Evolutionary conservation across 176 grass and related monocot genomes (phyloP), one percentile per base, ranked within the genome.

Genomic region (Musa beccarii): DNA sequence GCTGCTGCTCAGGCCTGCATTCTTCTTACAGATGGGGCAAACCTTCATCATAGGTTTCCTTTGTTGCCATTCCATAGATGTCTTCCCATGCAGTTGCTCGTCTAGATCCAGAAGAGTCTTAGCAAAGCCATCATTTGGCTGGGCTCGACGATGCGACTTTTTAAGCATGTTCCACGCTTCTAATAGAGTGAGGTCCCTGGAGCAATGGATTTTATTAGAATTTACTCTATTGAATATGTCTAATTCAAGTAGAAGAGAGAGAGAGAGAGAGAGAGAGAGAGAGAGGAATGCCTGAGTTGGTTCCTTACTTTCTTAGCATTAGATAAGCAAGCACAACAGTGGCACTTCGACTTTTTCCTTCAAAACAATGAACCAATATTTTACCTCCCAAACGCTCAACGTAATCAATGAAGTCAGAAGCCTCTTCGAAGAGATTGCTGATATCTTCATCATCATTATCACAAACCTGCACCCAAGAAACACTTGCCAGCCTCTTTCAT

Each of bases 321-420:
- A 91, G 71, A 78, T 98, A 98, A 69, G 90, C 83, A 74, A 98
- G 94, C 51, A 98, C 90, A 66, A 93, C 79, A 19, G 94, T 97
- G 49, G 90, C 80, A 21, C 94, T 97, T 53, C 94, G 78, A 65
- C 90, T 97, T 88, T 86, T 97, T 16, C 94, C 94, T 73, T 93
- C 90, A n/a, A 97, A 97, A 79, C 94, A 97, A 78, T 97, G 94
- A n/a, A 97, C 93, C 72, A 97, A 82, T 70, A 97, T 85, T 89
- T 97, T 97, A 34, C 90, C 90, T 0, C 21, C 25, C 17, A 86
- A 54, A 50, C 86, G 79, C 16, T 85, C 67, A 13, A 97, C 94
- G 19, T 90, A 86, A 63, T 93, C 86, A 25, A 97, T 87, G 75
- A 97, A 97, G 84, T 97, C 90, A 66, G 85, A 90, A 83, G 87